Base-by-base conservation (phyloP, 2,329 filamentous ascomycete species). In the Davidsoniella australis region DNA sequence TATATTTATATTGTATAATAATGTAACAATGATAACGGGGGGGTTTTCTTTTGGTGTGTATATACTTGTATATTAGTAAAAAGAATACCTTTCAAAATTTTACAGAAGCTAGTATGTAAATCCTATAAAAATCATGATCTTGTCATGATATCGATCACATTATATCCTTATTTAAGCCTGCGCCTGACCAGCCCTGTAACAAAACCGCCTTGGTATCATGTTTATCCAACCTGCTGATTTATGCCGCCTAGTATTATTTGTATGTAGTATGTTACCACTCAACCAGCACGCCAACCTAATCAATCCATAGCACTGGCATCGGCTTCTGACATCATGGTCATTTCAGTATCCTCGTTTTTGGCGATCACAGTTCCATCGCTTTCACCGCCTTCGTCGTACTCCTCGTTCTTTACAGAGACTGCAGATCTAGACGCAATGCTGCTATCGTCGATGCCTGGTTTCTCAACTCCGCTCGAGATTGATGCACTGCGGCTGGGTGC, bases 401-500 rank as follows among this genome's bases (percentile, higher is more conserved):
- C 42, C 8, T 53, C 51, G 17, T 12, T 23, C 42, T 49, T 51
- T 23, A 50, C 39, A 18, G 33, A 23, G 10, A 41, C 26, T 17
- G 38, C 36, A 20, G 20, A 29, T 3, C 20, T 41, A 18, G 39
- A 48, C n/a, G 39, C 39, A 24, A 48, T 33, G n/a, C 37, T 39
- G 14, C 26, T 45, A 20, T 52, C 51, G 5, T 47, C 37, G 39
- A 46, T 24, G n/a, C 20, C 41, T 4, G 29, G 26, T 24, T 39
- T 45, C 24, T 53, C 47, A 39, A 18, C 40, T 16, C 33, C 43
- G 33, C 43, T 49, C 26, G 50, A 33, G 33, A 50, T 58, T 0
- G 70, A 73, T 12, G 63, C 62, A 48, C 67, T 69, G 26, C 69
- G 64, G 56, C 69, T 72, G 7, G 61, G 66, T 20, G 66, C 63